Evolutionary conservation across 1,284 basidiomycete genomes (phyloP).

Genomic region (Sanghuangporus weigelae): DNA sequence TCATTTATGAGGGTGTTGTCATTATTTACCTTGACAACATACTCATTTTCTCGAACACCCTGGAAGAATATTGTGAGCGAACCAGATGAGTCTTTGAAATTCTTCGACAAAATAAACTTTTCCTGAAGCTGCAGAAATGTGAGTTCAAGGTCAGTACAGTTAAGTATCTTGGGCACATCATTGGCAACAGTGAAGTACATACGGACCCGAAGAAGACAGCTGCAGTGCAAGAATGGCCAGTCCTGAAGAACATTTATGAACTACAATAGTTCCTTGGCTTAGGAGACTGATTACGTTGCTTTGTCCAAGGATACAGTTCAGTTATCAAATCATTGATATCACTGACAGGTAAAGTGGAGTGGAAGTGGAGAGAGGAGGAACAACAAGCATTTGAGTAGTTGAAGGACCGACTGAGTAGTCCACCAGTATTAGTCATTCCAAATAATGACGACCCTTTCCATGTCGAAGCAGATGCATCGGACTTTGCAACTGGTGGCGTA

Average conservation of each 20-base stretch:
- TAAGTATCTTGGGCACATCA: neutral
- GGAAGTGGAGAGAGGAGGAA: neutral
- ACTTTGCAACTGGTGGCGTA: neutral
- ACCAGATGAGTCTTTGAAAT: too few relatives aligned
- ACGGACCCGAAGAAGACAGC: too few relatives aligned
- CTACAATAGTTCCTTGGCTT: neutral
- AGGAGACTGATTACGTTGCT: neutral
- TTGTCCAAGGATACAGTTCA: neutral
- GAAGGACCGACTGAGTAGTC: neutral
- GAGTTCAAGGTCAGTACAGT: too few relatives aligned
- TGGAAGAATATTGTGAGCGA: neutral
- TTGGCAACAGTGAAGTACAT: too few relatives aligned
- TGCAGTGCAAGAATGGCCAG: neutral
- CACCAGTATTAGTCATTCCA: neutral
- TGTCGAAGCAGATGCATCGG: constrained; percentile 1
- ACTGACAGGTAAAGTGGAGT: neutral
- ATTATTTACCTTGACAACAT: neutral
- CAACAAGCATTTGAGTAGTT: neutral
- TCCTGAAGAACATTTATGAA: neutral
- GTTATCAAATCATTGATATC: neutral
- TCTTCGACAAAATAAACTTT: too few relatives aligned
- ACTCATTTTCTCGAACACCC: neutral
- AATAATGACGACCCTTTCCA: neutral
- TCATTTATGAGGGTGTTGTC: neutral
- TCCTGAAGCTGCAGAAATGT: too few relatives aligned